Base-by-base conservation (phyloP, 768 basidiomycete species). In the Collybia sordida region DNA sequence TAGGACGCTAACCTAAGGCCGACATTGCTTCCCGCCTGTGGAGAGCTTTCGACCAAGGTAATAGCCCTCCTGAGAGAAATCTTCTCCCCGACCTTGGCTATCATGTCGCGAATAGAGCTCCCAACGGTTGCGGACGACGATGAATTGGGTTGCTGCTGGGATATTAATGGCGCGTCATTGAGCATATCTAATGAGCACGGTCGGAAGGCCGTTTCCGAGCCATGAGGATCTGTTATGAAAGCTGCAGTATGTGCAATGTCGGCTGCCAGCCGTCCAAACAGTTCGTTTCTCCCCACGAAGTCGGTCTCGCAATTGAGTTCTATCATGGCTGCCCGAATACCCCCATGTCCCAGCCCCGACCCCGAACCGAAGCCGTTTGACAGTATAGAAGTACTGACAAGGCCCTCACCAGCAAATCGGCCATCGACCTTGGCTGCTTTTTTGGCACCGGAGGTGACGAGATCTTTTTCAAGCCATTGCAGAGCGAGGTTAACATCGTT, bases 241-340 rank as follows among this genome's bases (percentile, higher is more conserved):
- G 92, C 92, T 27, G 86, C 83, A 1, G 90, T 93, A 58, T 90
- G 85, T 14, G 92, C 88, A 56, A 97, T 86, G 58, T 91, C 85
- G 35, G 78, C 75, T 11, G 89, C 87, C 34, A 95, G 79, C 47
- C 77, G 75, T 14, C 82, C 76, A 60, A 98, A 98, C 11, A 93
- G 73, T 50, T 86, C 81, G 59, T 92, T 95, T 55, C 90, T 72
- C 19, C 85, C 91, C 23, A 98, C 95, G 64, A 97, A 98, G 71
- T 98, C 95, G 45, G 95, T 97, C 72, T 98, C 95, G 72, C 95
- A 98, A 58, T 91, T 92, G 53, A 97, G 74, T 67, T 98, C 95
- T 49, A 98, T 73, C 80, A 97, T 88, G 17, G 88, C 85, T 9
- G 89, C 93, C 31, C 90, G 81, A 28, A 90, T 68, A 34, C 80